These are phyloP conservation scores for Suhomyces tanzawaensis DNA, from an alignment of 805 yeast genomes.

Conservation along the genomic window DNA sequence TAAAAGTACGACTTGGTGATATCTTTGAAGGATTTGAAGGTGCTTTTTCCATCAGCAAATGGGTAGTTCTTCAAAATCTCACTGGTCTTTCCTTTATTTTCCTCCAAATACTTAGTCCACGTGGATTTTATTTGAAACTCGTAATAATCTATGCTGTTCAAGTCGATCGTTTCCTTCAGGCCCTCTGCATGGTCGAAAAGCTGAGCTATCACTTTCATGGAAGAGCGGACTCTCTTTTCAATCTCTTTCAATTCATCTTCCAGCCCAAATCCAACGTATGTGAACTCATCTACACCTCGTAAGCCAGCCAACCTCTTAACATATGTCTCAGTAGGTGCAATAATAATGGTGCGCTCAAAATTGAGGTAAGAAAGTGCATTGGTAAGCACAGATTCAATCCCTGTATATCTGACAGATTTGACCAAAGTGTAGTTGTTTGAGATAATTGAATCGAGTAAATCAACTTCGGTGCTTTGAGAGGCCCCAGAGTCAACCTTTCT, in stretches of 20 bases:
- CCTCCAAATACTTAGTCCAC: slow-evolving; percentile 8
- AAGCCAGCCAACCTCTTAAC: slow-evolving; percentile 2
- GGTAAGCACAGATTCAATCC: slow-evolving; percentile 5
- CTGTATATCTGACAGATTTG: slow-evolving; percentile 9
- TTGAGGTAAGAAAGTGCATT: slow-evolving; percentile 2
- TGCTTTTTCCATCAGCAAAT: slow-evolving; percentile 2
- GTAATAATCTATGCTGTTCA: slow-evolving; percentile 6
- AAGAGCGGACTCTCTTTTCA: background rate
- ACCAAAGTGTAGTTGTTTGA: slow-evolving; percentile 8
- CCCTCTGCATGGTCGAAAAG: slow-evolving; percentile 22
- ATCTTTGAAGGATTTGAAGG: slow-evolving; percentile 4
- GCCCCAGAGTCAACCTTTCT: background rate
- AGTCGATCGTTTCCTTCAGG: slow-evolving; percentile 11
- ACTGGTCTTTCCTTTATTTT: background rate
- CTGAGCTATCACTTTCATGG: slow-evolving; percentile 23
- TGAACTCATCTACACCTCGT: background rate
- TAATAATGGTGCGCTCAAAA: slow-evolving; percentile 13
- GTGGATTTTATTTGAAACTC: slow-evolving; percentile 8
- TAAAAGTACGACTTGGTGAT: slow-evolving; percentile 4
- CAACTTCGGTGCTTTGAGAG: background rate
- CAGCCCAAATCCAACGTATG: slow-evolving; percentile 7
- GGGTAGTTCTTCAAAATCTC: slow-evolving; percentile 6
- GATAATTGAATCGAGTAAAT: background rate
- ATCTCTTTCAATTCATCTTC: slow-evolving; percentile 4
- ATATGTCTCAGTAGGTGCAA: slow-evolving; percentile 13